Base-by-base conservation (phyloP, 179 eudicot genomes). In the Nepenthes alata region DNA sequence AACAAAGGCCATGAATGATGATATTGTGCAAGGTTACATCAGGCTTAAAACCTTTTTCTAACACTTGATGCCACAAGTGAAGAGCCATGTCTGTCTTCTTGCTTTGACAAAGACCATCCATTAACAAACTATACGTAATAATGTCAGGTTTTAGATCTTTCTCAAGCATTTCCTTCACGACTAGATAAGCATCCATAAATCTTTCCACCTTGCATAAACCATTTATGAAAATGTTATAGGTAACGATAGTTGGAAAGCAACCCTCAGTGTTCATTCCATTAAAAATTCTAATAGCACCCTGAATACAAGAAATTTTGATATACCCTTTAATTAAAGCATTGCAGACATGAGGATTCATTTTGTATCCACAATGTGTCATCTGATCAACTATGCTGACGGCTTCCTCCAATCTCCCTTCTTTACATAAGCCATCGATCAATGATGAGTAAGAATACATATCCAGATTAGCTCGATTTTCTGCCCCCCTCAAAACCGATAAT, bases 1-100 rank as follows among this genome's bases (percentile, higher is more conserved):
- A 82, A 70, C 91, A 91, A 60, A 91, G 84, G 35, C 97, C 94
- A 35, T 88, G 96, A 58, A 91, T 82, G 34, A 91, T 69, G 44
- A 91, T 91, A 73, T 91, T 91, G 67, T 85, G 80, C 96, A 91
- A 84, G 13, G 68, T 83, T 35, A 82, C 70, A 79, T 91, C 97
- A 73, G 96, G 94, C 75, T 70, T 75, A 47, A 82, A 54, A 50
- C 95, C 95, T 55, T 80, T 73, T 35, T 67, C 55, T n/a, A 82
- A 68, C 37, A 79, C 83, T 67, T 83, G 84, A 55, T 61, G 51
- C 97, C 96, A 91, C 69, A 91, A 50, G 51, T 71, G 67, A 49
- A 83, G 76, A 64, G 96, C 96, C 85, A 65, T 73, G 16, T 78
- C 82, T 36, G 82, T 61, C 69, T 84, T 88, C 45, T 75, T 77